Base-by-base conservation (phyloP, 192 early-diverging fungal genomes). In the Gamsiella multidivaricata region DNA sequence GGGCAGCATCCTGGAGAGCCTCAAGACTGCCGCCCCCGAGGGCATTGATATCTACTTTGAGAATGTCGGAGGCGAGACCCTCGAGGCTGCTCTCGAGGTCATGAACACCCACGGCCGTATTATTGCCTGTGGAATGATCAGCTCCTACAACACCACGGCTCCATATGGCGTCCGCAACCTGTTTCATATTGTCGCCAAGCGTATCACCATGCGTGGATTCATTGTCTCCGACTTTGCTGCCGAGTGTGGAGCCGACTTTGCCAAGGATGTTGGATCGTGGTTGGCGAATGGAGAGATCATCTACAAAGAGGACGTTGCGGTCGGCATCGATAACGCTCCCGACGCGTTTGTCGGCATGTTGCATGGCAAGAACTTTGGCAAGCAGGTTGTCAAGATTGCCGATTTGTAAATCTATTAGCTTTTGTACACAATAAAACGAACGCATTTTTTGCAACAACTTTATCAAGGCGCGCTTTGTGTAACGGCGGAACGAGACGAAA, bases 41-140 rank as follows among this genome's bases (percentile, higher is more conserved):
- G 95, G 95, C 29, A 88, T 95, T 55, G 93, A 96, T 69, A 88
- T 94, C 45, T 94, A 94, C 79, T 95, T 88, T 82, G 93, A 94
- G 61, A 92, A 92, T 45, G 92, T 94, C 36, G 94, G 74, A 36
- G 95, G 94, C 43, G 88, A 90, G 73, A 84, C 86, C 29, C 85
- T 95, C 18, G 94, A 95, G 34, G 87, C 88, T 12, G 92, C 82
- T 3, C 79, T 96, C 32, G 71, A 80, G 17, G 69, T 84, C 47
- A 84, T 91, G 81, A 94, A 94, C 70, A 33, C 18, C 9, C 65
- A 83, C 42, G 92, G 87, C 1, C 89, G 94, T 45, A 80, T 95
- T 53, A 65, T 90, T 42, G 84, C 83, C 9, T 94, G 90, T 69
- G 93, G 93, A 33, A 87, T 88, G 79, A 93, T 93, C 65, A 88